Evolutionary conservation across 2,329 filamentous ascomycete species (phyloP), one percentile per base, ranked within the genome.

Genomic region (Grosmannia serpens): DNA sequence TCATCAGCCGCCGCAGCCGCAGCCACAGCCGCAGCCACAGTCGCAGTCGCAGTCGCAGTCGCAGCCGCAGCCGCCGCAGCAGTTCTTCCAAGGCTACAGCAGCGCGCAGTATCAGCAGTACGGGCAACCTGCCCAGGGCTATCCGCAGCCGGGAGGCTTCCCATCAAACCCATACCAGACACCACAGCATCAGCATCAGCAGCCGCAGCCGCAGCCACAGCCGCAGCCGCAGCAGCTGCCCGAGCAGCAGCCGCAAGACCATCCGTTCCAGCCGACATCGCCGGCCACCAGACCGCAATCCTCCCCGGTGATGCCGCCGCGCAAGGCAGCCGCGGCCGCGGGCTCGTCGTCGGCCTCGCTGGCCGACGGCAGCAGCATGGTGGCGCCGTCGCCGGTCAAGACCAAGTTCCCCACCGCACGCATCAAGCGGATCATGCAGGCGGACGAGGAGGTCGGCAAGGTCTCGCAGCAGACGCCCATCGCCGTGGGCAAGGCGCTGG

Each of bases 351-450:
- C 31, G 31, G 51, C 51, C 13, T 22, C 33, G 22, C n/a, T 41
- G 31, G n/a, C 51, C 3, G 50, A 31, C 38, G 35, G 47, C 57
- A 38, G 47, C 57, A 62, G n/a, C 62, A 63, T 29, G 50, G 73
- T 82, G 65, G 84, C 74, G 70, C 82, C 71, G 74, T 96, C 74
- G 72, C 79, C 90, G 50, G 90, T 99, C 66, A 89, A 84, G 72
- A 97, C 92, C 38, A 96, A 96, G 68, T 99, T 99, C 68, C 94
- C 94, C 1, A 95, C 95, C 35, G 94, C 94, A 17, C 83, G 94
- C 62, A 99, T 99, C 77, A 99, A 99, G 79, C 85, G 94, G 56
- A 97, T 99, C 67, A 97, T 99, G 94, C 94, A 99, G 74, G 92
- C 92, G 13, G 94, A 99, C 68, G 94, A 99, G 69, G 94, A 99